phyloP scores from a whole-genome alignment of 306 rosid genomes.

The Dryas alaskensis region DNA sequence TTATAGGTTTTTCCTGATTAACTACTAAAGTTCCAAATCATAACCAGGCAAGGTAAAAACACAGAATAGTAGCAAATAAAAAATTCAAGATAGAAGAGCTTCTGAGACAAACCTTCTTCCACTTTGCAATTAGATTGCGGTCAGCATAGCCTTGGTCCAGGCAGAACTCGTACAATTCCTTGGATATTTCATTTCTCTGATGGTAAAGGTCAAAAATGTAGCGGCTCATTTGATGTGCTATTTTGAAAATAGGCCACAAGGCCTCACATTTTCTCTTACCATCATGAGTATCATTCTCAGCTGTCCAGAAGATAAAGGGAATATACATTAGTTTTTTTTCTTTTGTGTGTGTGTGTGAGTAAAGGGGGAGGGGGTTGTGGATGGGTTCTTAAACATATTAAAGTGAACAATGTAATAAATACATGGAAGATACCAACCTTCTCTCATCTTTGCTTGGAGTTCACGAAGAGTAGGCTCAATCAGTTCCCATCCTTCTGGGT shows the following conservation, averaged over 20 bases:
- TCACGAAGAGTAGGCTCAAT: conserved; percentile 90
- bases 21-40: neutral
- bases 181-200: conserved; percentile 48
- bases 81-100: neutral
- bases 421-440: conserved; percentile 45
- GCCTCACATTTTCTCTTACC: conserved; percentile 57
- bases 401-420: neutral
- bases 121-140: conserved; percentile 47
- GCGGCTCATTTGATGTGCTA: conserved; percentile 57
- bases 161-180: conserved; percentile 47
- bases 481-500: conserved; percentile 95
- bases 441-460: conserved; percentile 96
- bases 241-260: conserved; percentile 52
- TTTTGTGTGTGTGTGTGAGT: no score
- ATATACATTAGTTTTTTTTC: neutral
- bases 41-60: neutral
- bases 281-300: conserved; percentile 54
- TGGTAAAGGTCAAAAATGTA: conserved; percentile 49
- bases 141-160: conserved; percentile 53
- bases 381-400: neutral
- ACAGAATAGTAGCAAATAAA: neutral
- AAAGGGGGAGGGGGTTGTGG: no score
- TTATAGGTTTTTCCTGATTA: neutral
- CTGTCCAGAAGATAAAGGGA: conserved; percentile 19
- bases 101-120: conserved; percentile 45